Evolutionary conservation across 495 filamentous ascomycete genomes (phyloP), one percentile per base, ranked within the genome.

Genomic region (Lasiosphaeria hispida): DNA sequence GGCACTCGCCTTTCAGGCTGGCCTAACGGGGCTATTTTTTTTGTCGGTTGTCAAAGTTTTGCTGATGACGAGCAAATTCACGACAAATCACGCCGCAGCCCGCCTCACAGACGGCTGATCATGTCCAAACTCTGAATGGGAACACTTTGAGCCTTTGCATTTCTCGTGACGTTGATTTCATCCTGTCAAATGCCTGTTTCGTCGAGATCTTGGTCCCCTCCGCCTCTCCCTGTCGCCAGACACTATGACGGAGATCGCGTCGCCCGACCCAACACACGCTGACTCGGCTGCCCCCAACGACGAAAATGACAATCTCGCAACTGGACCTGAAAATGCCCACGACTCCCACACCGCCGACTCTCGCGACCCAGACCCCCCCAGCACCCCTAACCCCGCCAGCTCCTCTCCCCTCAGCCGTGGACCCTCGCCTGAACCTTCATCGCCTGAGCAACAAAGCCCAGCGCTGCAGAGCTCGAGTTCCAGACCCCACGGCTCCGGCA

Each of bases 91-190:
- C 68, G 75, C 72, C 63, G 71, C 69, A 69, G 65, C 65, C 63
- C 57, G 60, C 73, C 65, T 63, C 64, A 65, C 57, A 70, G 70
- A 66, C 57, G 58, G 63, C 72, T 77, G 74, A 77, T 79, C 80
- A 82, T 82, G 82, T 74, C 76, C 78, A 90, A 82, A 90, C 65
- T 80, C 81, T 71, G 70, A 62, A 71, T 82, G 68, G 61, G 72
- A 66, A 75, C 68, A 83, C 63, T 58, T 70, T 74, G 74, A 74
- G 72, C 64, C 69, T 64, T 62, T 70, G 77, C 71, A 81, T 77
- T 80, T 84, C 76, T 66, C 71, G 79, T 83, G 87, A 92, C 83
- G 76, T 77, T 76, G 69, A 73, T 82, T 84, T 87, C 70, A 73
- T 65, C 66, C 53, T 67, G 66, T 74, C 83, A 79, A 71, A 87